Conservation (phyloP, 139 green algal species). For the Tetraselmis chui region DNA sequence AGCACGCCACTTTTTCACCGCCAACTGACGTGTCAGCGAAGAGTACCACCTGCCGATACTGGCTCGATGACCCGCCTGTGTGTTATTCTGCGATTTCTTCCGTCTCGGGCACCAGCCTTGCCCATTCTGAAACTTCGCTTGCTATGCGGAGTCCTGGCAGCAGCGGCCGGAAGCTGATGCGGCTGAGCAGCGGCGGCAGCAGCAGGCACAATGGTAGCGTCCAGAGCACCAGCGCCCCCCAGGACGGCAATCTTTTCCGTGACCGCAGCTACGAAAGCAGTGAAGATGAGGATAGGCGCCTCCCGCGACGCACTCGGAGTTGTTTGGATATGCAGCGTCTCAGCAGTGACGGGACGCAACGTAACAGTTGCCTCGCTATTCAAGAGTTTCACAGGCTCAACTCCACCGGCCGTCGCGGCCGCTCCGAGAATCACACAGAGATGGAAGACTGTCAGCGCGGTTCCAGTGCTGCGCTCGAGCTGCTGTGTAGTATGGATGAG, state of each 20-base stretch:
- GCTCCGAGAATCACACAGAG: not conserved
- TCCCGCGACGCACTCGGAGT: not conserved
- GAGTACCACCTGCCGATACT: not conserved
- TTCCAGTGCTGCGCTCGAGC: not conserved
- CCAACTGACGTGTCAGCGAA: not conserved
- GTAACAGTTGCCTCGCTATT: not conserved
- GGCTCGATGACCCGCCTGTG: too few species aligned
- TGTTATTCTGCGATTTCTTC: not conserved
- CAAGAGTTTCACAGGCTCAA: not conserved
- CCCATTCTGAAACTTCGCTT: too few species aligned
- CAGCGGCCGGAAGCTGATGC: not conserved
- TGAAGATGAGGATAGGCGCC: not conserved
- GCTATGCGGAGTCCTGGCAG: too few species aligned
- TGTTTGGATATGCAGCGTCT: not conserved
- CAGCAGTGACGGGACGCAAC: not conserved
- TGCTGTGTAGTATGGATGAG: not conserved
- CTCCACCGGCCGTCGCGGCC: too few species aligned
- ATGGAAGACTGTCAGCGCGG: not conserved
- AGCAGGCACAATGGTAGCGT: too few species aligned
- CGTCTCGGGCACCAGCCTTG: not conserved
- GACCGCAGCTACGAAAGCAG: not conserved
- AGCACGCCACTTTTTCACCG: not conserved
- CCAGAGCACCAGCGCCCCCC: too few species aligned
- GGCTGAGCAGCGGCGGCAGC: not conserved
- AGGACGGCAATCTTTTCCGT: too few species aligned